Conservation (phyloP, 192 early-diverging fungal species). For the Thamnidium elegans region DNA sequence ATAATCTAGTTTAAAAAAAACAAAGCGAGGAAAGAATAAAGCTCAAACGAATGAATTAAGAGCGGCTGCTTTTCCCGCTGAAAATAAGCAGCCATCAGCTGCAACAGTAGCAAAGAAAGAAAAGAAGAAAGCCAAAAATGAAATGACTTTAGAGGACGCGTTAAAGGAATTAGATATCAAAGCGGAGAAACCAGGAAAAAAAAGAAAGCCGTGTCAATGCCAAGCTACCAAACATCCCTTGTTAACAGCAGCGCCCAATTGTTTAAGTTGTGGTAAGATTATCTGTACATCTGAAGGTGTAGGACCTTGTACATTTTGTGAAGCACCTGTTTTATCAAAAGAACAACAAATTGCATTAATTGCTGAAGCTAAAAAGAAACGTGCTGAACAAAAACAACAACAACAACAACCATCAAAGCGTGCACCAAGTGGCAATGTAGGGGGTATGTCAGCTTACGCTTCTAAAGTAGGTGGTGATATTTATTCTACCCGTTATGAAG, state of each 20-base stretch:
- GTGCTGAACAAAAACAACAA: constrained; percentile 38
- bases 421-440: constrained; percentile 1
- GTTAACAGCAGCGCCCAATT: constrained; percentile 53
- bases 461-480: constrained; percentile 44
- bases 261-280: constrained; percentile 59
- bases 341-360: constrained; percentile 52
- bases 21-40: constrained; percentile 10
- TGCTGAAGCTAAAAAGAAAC: constrained; percentile 47
- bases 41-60: not conserved
- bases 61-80: not conserved
- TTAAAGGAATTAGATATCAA: constrained; percentile 49
- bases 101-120: constrained; percentile 29
- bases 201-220: constrained; percentile 48
- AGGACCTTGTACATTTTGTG: constrained; percentile 57
- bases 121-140: constrained; percentile 34
- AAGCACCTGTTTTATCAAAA: constrained; percentile 45
- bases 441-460: constrained; percentile 40
- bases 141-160: constrained; percentile 47
- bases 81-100: not conserved
- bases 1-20: constrained; percentile 2
- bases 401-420: constrained; percentile 29
- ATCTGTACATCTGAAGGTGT: constrained; percentile 53
- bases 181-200: constrained; percentile 34
- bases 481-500: constrained; percentile 24
- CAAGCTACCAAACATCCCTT: constrained; percentile 55